Evolutionary conservation across 768 basidiomycete genomes (phyloP), one percentile per base, ranked within the genome.

Genomic region (Collybiopsis confluens): DNA sequence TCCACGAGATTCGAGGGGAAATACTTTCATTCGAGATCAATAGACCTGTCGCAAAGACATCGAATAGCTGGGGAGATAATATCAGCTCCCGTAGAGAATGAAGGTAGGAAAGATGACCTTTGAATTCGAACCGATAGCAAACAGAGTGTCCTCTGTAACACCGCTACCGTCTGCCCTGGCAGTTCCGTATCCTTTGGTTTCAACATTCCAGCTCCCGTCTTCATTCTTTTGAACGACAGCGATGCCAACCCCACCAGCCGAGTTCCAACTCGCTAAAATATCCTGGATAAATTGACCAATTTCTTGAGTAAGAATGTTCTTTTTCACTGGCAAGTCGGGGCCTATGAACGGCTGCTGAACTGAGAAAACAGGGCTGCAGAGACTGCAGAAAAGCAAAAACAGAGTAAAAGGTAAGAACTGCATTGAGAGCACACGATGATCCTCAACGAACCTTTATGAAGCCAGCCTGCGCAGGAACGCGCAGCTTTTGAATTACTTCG

Each of bases 101-200:
- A 6, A 5, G 30, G 30, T 13, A 33, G 13, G 30, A 33, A 33
- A 13, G 5, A 33, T 6, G 42, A 65, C 66, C 61, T 67, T 68
- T 4, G 68, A 70, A 42, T 65, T 66, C 5, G 68, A 70, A 1
- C 59, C 68, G 24, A 70, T 64, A 23, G 55, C 47, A 37, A 66
- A 68, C 4, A 62, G 52, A 1, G 66, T 69, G 10, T 67, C 55
- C 47, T 61, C 56, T 1, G 61, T 65, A 18, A 65, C 61, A 18
- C 56, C 43, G 9, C 45, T 59, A 1, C 62, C 64, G 18, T 60
- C 60, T 4, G 54, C 44, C 4, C 61, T 62, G 1, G 68, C 67
- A 10, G 46, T 54, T 1, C 68, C 68, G 36, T 67, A 68, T 2
- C 68, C 67, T 46, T 65, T 65, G 16, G 61, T 64, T 38, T 68